Evolutionary conservation across 345 rosid genomes (phyloP), one percentile per base, ranked within the genome.

Genomic region (Nasturtium officinale): DNA sequence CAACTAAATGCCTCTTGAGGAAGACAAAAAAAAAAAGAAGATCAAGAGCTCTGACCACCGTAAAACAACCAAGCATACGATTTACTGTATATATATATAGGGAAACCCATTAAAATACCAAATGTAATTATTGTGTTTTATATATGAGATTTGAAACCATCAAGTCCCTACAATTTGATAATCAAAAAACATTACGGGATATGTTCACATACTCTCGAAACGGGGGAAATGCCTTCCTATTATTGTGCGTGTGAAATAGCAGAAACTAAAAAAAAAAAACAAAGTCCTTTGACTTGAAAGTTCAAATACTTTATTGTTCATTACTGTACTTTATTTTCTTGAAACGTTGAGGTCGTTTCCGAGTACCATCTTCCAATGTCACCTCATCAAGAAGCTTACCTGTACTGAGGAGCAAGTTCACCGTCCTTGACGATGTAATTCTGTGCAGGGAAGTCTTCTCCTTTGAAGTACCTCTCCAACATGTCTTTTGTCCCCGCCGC

Each of bases 401-500:
- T 84, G 81, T 94, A 94, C 78, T 94, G 98, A 68, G 86, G 85
- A 9, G 97, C 97, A 6, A 94, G 84, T 60, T 84, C 75, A 26
- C 97, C 97, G 20, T 83, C 93, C 77, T 87, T 94, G 54, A 94
- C 98, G 10, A 91, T 91, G 83, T 94, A 91, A 70, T 94, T 82
- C 47, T 87, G 84, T 6, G 68, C 63, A 42, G 93, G 96, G 71
- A 94, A 94, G 3, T 89, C 96, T 77, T 91, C 91, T 56, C 97
- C 98, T 80, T 82, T 91, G 78, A 94, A 94, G 83, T 87, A 88
- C 77, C 85, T 88, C 3, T 89, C 91, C 64, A 91, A 88, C 98
- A 94, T 94, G 82, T 94, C 98, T 82, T 91, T 91, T 2, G 77
- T 71, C 68, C 97, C 99, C 8, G 87, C 97, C 45, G 97, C 96